phyloP scores from a whole-genome alignment of 179 eudicot genomes.

The Amaranthus tricolor region DNA sequence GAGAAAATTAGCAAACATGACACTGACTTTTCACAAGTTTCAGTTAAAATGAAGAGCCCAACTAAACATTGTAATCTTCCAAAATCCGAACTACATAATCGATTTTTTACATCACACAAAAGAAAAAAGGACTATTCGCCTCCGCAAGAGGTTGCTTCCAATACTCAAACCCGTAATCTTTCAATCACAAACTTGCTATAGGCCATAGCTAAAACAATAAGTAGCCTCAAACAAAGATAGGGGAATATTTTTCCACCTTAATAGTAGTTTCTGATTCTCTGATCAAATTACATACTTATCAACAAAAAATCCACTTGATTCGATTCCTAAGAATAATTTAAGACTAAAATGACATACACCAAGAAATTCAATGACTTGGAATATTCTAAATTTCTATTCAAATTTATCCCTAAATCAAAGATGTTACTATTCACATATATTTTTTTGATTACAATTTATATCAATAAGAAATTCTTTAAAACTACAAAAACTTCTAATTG shows the following conservation, averaged over 20 bases:
- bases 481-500: neutral
- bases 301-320: neutral
- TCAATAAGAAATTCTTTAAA: neutral
- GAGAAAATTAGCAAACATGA: too few species aligned
- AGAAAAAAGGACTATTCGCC: too few species aligned
- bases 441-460: neutral
- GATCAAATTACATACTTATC: neutral
- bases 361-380: slow-evolving; percentile 12
- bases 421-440: neutral
- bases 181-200: neutral
- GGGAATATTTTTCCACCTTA: slow-evolving; percentile 3
- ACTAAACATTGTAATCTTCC: neutral
- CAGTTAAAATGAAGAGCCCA: neutral
- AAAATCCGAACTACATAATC: neutral
- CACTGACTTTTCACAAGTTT: too few species aligned
- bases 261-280: slow-evolving; percentile 18
- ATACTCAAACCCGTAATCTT: neutral
- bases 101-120: too few species aligned
- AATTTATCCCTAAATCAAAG: slow-evolving; percentile 15
- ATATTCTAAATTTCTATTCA: slow-evolving; percentile 6
- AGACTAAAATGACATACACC: neutral
- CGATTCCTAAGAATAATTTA: slow-evolving; percentile 18
- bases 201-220: slow-evolving; percentile 6
- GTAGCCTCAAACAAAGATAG: slow-evolving; percentile 22
- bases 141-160: too few species aligned